phyloP scores from a whole-genome alignment of 768 basidiomycete genomes.

The Xerocomellus intermedius region DNA sequence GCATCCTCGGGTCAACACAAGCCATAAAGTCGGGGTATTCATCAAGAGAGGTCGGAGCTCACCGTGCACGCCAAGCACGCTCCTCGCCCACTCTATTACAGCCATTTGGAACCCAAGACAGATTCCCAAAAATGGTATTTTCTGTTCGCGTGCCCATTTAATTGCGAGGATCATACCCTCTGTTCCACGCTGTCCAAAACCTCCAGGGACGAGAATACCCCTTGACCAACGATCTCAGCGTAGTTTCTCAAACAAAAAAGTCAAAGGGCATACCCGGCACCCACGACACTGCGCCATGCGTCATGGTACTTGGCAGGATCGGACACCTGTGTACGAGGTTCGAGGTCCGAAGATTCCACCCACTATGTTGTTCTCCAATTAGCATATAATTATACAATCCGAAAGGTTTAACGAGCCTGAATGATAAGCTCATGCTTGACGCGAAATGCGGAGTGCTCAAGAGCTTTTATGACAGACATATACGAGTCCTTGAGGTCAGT shows the following conservation, averaged over 20 bases:
- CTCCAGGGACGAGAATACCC: constrained; percentile 96
- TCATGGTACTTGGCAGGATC: constrained; percentile 91
- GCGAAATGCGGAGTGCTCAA: constrained; percentile 95
- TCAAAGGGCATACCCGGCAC: constrained; percentile 63
- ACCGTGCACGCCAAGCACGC: constrained; percentile 73
- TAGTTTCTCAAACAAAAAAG: neutral
- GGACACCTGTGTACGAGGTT: constrained; percentile 73
- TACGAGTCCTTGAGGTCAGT: constrained; percentile 96
- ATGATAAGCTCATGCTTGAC: constrained; percentile 82
- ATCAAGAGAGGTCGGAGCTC: constrained; percentile 15
- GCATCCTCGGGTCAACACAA: constrained; percentile 12
- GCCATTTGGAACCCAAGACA: constrained; percentile 98
- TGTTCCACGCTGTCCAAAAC: constrained; percentile 89
- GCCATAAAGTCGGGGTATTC: neutral
- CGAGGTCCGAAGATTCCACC: constrained; percentile 94
- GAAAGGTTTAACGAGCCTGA: constrained; percentile 50
- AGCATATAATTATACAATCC: neutral
- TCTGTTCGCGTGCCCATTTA: constrained; percentile 94
- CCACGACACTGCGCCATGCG: constrained; percentile 90
- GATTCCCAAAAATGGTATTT: constrained; percentile 92
- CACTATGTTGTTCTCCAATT: constrained; percentile 52
- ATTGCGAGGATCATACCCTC: constrained; percentile 99
- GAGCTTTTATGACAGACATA: constrained; percentile 95
- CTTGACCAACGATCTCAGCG: constrained; percentile 38
- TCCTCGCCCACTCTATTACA: constrained; percentile 91